These are phyloP conservation scores for Microbotryum lychnidis-dioicae DNA, from an alignment of 1,284 basidiomycete species.

Conservation along the genomic window DNA sequence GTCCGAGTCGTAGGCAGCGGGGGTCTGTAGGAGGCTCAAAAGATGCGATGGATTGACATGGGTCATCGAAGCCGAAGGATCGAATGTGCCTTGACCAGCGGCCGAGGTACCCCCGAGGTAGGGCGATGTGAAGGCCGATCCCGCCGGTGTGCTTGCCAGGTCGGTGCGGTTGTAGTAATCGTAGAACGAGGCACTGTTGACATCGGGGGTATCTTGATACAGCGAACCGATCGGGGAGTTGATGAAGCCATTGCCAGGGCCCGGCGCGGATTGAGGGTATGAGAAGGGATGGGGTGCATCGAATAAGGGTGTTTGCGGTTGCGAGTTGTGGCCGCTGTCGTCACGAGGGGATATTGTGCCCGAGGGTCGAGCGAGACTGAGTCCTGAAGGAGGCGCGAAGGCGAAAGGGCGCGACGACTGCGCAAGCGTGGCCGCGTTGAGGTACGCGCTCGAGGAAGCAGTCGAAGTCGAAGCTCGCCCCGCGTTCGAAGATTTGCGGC, in stretches of 20 bases:
- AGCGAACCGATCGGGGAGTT: slow-evolving; percentile 4
- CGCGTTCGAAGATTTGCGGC: slow-evolving; percentile 5
- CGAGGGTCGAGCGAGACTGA: slow-evolving; percentile 21
- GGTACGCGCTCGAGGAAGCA: slow-evolving; percentile 18
- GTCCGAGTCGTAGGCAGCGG: slow-evolving; percentile 8
- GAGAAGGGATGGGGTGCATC: slow-evolving; percentile 3
- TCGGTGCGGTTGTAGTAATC: slow-evolving; percentile 26
- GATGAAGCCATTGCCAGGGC: slow-evolving; percentile 1
- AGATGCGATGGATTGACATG: slow-evolving; percentile 27
- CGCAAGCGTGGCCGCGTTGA: slow-evolving; percentile 23
- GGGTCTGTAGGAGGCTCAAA: slow-evolving; percentile 3
- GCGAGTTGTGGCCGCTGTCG: slow-evolving; percentile 3
- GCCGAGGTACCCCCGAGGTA: slow-evolving; percentile 7
- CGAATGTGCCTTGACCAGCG: slow-evolving; percentile 3
- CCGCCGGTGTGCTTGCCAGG: neutral
- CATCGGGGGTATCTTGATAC: neutral
- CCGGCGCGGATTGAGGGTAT: slow-evolving; percentile 6
- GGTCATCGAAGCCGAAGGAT: slow-evolving; percentile 12
- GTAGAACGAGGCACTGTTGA: slow-evolving; percentile 11
- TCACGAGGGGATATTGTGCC: neutral
- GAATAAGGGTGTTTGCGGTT: slow-evolving; percentile 11
- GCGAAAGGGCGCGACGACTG: slow-evolving; percentile 11
- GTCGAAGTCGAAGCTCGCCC: neutral
- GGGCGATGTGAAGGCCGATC: slow-evolving; percentile 10
- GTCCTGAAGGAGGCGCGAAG: slow-evolving; percentile 24